phyloP scores from a whole-genome alignment of 306 rosid species.

The Prunus persica region DNA sequence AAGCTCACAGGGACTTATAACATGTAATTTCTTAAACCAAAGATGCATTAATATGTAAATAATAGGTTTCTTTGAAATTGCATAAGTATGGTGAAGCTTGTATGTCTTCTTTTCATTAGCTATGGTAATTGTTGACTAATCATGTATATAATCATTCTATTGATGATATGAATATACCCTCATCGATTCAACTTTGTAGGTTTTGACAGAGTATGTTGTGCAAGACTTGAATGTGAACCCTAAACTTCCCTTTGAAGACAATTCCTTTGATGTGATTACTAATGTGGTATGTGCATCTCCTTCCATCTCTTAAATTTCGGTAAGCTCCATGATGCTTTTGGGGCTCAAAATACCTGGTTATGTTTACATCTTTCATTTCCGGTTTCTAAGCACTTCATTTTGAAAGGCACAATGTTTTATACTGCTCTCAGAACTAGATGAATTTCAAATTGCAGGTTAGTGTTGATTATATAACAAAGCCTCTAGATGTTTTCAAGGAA shows the following conservation, averaged over 20 bases:
- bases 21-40: neutral
- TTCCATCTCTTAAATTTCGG: neutral
- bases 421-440: neutral
- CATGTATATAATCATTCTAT: too few species aligned
- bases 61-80: neutral
- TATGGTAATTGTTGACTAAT: neutral
- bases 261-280: conserved; percentile 66
- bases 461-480: conserved; percentile 75
- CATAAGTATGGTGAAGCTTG: neutral
- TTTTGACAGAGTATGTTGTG: conserved; percentile 60
- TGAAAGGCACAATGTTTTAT: neutral
- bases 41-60: neutral
- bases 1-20: too few species aligned
- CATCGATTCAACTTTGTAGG: conserved; percentile 38
- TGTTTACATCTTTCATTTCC: neutral
- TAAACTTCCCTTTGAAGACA: conserved; percentile 65
- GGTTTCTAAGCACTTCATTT: neutral
- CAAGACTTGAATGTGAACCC: conserved; percentile 77
- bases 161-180: neutral
- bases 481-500: conserved; percentile 69
- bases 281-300: conserved; percentile 52
- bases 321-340: neutral
- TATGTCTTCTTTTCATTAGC: neutral
- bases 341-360: neutral
- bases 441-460: conserved; percentile 54